These are phyloP conservation scores for Lasiosphaeria hispida DNA, from an alignment of 495 filamentous ascomycete species.

Conservation along the genomic window DNA sequence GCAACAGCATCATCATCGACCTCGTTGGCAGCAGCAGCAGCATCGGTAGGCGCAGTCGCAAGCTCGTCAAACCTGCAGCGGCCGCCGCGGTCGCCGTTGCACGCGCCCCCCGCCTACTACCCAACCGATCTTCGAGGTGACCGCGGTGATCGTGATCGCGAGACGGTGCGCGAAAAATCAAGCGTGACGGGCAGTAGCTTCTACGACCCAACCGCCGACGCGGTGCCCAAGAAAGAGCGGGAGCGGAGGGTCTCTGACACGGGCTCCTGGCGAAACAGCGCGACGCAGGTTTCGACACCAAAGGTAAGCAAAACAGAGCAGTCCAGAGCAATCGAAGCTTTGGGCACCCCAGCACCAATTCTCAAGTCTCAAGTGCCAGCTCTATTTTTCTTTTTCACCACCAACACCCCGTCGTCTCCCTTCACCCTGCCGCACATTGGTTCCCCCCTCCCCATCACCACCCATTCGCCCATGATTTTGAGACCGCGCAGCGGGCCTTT, in stretches of 20 bases:
- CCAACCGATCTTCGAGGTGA: conserved; percentile 19
- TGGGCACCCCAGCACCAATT: conserved; percentile 18
- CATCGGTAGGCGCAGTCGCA: conserved; percentile 1
- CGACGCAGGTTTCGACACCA: conserved; percentile 36
- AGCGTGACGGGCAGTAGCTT: conserved; percentile 40
- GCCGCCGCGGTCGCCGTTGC: conserved; percentile 30
- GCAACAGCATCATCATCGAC: background rate
- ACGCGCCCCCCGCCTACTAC: conserved; percentile 34
- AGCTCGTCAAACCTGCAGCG: conserved; percentile 20
- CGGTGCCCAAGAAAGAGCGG: conserved; percentile 26
- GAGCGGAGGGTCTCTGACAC: conserved; percentile 45
- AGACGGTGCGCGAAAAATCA: conserved; percentile 42
- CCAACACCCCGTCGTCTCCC: conserved; percentile 8
- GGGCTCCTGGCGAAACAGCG: conserved; percentile 34
- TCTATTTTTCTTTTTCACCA: conserved; percentile 16
- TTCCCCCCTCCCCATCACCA: background rate
- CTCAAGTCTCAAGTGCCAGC: conserved; percentile 11
- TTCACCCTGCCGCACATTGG: conserved; percentile 4
- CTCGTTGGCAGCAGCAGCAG: conserved; percentile 1
- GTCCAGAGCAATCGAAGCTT: conserved; percentile 17
- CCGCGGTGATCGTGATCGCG: conserved; percentile 23
- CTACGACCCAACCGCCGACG: conserved; percentile 57
- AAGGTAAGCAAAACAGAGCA: conserved; percentile 31
- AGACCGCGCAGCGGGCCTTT: background rate
- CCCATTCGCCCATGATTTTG: background rate